Base-by-base conservation (phyloP, 2,329 filamentous ascomycete genomes). In the Aspergillus neotritici region DNA sequence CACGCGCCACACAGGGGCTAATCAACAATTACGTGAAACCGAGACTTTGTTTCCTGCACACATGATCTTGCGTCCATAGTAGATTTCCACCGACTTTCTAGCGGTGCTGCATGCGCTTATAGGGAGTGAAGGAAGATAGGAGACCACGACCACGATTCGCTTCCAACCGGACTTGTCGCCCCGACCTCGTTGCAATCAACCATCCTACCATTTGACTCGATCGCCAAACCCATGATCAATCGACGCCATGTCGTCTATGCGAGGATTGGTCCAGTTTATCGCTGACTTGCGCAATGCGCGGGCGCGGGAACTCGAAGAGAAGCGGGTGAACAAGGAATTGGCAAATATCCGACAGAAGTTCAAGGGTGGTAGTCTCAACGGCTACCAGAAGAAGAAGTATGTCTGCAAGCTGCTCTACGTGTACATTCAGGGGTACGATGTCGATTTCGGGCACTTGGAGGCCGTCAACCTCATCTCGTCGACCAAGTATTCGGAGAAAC, bases 371-470 rank as follows among this genome's bases (percentile, higher is more conserved):
- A 93, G 79, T 63, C 74, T 98, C 46, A 95, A 85, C 64, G 94
- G 93, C 54, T 98, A 98, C 65, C 89, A 96, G 75, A 96, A 94
- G 77, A 98, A 98, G 79, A 98, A 98, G 86, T 98, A 98, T 66
- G 93, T 98, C 55, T 98, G 93, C 87, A 98, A 98, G 82, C 81
- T 98, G 55, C 77, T 98, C 49, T 98, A 98, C 68, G 97, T 98
- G 61, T 98, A 98, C 69, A 98, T 98, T 48, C 80, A 98, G 53
- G 93, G 93, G 37, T 98, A 93, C 86, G 91, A 98, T 66, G 91
- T 98, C 70, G 94, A 97, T 67, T 98, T 98, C 68, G 93, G 93
- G 43, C 93, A 98, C 65, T 82, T 98, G 55, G 93, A 98, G 72
- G 94, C 94, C 29, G 91, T 98, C 63, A 97, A 97, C 63, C 80